Percentiles rank a stretch among this genome's conserved stretches.
These are phyloP conservation scores for Fistulifera solaris DNA, from an alignment of 108 stramenopile species.

Conservation along the genomic window DNA sequence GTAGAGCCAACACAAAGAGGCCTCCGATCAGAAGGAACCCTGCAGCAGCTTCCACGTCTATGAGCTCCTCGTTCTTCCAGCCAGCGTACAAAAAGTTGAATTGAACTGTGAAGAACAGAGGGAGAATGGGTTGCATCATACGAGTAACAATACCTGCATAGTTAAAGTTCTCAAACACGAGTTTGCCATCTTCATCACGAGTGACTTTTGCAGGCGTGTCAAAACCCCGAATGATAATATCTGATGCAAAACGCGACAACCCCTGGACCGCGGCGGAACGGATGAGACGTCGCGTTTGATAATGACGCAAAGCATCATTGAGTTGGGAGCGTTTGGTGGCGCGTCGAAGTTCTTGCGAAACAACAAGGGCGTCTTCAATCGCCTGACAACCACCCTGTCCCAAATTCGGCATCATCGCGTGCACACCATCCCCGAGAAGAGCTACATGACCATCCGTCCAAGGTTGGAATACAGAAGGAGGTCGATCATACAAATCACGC, in stretches of 20 bases:
- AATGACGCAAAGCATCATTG: slow-evolving; percentile 16
- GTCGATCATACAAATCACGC: slow-evolving; percentile 72
- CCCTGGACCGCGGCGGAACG: slow-evolving; percentile 65
- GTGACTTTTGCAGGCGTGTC: slow-evolving; percentile 64
- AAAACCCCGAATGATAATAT: slow-evolving; percentile 69
- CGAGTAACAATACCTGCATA: slow-evolving; percentile 70
- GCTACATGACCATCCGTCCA: slow-evolving; percentile 61
- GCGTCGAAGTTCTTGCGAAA: slow-evolving; percentile 42
- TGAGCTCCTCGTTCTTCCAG: slow-evolving; percentile 30
- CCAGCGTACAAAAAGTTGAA: slow-evolving; percentile 81
- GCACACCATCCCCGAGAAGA: slow-evolving; percentile 58
- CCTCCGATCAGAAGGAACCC: slow-evolving; percentile 23
- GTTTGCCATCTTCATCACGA: slow-evolving; percentile 17
- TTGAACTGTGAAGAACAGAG: slow-evolving; percentile 64
- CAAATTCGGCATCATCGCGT: slow-evolving; percentile 69
- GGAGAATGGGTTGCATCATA: slow-evolving; percentile 66
- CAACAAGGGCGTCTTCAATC: slow-evolving; percentile 65
- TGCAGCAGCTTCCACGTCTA: slow-evolving; percentile 24
- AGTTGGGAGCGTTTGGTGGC: slow-evolving; percentile 32
- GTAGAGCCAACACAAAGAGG: slow-evolving; percentile 11
- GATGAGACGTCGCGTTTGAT: slow-evolving; percentile 44
- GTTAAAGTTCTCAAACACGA: slow-evolving; percentile 56
- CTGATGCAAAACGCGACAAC: slow-evolving; percentile 56
- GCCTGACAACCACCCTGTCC: slow-evolving; percentile 80
- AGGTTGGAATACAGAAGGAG: slow-evolving; percentile 43